Evolutionary conservation across 169 alveolate species (phyloP).

Genomic region (Cryptosporidium meleagridis): DNA sequence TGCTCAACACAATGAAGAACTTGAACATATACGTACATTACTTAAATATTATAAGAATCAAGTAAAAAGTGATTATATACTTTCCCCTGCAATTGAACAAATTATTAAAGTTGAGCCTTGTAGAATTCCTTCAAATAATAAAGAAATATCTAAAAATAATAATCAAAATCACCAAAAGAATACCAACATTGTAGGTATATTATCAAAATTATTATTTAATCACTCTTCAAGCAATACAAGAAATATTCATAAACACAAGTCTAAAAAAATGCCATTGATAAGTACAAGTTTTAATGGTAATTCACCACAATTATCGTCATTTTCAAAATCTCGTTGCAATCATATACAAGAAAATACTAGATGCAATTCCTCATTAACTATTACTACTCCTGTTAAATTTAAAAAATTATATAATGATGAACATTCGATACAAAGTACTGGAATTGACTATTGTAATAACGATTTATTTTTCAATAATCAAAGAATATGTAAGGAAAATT

Average conservation of each 20-base stretch:
- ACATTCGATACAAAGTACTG: neutral
- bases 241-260: neutral
- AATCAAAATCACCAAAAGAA: neutral
- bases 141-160: neutral
- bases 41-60: constrained; percentile 54
- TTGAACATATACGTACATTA: constrained; percentile 64
- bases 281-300: neutral
- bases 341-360: neutral
- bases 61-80: constrained; percentile 55
- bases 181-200: constrained; percentile 12
- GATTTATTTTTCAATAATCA: neutral
- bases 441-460: neutral
- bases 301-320: neutral
- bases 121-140: constrained; percentile 11
- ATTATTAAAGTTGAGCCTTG: constrained; percentile 70
- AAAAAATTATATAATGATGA: neutral
- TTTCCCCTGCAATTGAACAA: constrained; percentile 71
- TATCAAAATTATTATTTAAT: constrained; percentile 51
- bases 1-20: constrained; percentile 74
- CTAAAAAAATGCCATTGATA: no score
- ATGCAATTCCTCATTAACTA: neutral
- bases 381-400: neutral
- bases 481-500: neutral
- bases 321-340: neutral
- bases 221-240: constrained; percentile 7